Evolutionary conservation across 345 rosid genomes (phyloP).

Genomic region (Noccaea caerulescens): DNA sequence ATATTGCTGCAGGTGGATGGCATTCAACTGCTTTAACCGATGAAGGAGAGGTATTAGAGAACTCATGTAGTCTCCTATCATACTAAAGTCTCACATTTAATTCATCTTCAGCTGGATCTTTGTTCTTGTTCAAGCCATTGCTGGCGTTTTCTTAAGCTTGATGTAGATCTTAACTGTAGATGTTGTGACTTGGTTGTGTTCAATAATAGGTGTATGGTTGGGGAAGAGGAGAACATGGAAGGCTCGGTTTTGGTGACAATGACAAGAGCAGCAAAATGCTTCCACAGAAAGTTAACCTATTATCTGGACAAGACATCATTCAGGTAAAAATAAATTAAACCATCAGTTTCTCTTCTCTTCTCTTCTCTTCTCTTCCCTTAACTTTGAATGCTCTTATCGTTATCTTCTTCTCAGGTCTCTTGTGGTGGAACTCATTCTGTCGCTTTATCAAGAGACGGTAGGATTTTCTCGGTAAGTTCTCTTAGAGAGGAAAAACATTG

Average conservation of each 20-base stretch:
- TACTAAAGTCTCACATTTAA: neutral
- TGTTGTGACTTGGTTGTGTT: slow-evolving; percentile 29
- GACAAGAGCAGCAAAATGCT: slow-evolving; percentile 99
- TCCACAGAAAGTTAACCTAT: slow-evolving; percentile 88
- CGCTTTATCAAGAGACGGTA: slow-evolving; percentile 85
- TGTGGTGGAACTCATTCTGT: slow-evolving; percentile 99
- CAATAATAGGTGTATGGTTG: slow-evolving; percentile 81
- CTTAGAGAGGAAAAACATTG: neutral
- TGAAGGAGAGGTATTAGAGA: slow-evolving; percentile 71
- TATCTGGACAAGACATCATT: slow-evolving; percentile 78
- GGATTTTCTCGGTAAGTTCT: slow-evolving; percentile 83
- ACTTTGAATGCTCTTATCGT: slow-evolving; percentile 10
- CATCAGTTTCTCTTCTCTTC: slow-evolving; percentile 3
- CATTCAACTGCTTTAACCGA: slow-evolving; percentile 91
- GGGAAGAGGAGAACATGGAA: slow-evolving; percentile 99
- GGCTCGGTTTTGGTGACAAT: slow-evolving; percentile 98
- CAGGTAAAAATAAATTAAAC: slow-evolving; percentile 53
- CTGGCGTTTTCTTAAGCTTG: slow-evolving; percentile 14
- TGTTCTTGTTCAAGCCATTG: slow-evolving; percentile 19
- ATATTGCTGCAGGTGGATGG: slow-evolving; percentile 99
- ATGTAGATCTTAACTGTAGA: slow-evolving; percentile 25
- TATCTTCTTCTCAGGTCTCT: slow-evolving; percentile 62
- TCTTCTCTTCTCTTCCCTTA: slow-evolving; percentile 1
- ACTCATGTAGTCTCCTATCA: slow-evolving; percentile 12
- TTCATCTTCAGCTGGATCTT: neutral